phyloP scores from a whole-genome alignment of 441 rosid genomes.

The Rhodomyrtus psidioides region DNA sequence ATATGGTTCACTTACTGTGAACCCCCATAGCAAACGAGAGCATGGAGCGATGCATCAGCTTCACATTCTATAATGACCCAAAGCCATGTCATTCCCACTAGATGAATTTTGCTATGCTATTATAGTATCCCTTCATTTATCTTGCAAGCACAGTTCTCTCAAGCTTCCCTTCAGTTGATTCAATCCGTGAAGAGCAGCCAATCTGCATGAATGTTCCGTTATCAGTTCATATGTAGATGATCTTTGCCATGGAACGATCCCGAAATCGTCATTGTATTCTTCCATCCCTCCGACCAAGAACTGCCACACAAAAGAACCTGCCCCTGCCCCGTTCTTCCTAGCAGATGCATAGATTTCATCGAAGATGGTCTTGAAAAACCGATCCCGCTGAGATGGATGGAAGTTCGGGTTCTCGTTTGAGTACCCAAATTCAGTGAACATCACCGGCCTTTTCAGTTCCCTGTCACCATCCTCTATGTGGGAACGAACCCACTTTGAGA shows the following conservation, averaged over 20 bases:
- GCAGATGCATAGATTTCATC: conserved; percentile 61
- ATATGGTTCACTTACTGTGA: neutral
- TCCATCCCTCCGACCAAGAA: conserved; percentile 69
- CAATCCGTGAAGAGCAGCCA: conserved; percentile 39
- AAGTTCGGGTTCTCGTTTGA: conserved; percentile 67
- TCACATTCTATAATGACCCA: neutral
- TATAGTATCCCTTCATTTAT: neutral
- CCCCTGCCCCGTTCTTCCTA: conserved; percentile 58
- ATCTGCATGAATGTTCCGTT: conserved; percentile 63
- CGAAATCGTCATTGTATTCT: conserved; percentile 71
- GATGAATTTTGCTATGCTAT: neutral
- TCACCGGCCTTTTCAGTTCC: conserved; percentile 66
- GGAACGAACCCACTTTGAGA: conserved; percentile 71
- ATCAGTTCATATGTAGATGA: conserved; percentile 41
- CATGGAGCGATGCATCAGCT: neutral
- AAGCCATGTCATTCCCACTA: neutral
- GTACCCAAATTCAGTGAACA: conserved; percentile 80
- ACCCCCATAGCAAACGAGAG: neutral
- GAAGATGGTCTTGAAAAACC: conserved; percentile 39
- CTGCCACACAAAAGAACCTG: conserved; percentile 83
- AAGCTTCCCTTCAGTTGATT: conserved; percentile 19
- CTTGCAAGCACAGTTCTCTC: conserved; percentile 40
- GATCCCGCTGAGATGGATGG: conserved; percentile 48
- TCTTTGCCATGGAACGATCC: conserved; percentile 71
- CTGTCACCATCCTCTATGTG: conserved; percentile 87